Evolutionary conservation across 192 early-diverging fungal genomes (phyloP).

Genomic region (Entomortierella beljakovae): DNA sequence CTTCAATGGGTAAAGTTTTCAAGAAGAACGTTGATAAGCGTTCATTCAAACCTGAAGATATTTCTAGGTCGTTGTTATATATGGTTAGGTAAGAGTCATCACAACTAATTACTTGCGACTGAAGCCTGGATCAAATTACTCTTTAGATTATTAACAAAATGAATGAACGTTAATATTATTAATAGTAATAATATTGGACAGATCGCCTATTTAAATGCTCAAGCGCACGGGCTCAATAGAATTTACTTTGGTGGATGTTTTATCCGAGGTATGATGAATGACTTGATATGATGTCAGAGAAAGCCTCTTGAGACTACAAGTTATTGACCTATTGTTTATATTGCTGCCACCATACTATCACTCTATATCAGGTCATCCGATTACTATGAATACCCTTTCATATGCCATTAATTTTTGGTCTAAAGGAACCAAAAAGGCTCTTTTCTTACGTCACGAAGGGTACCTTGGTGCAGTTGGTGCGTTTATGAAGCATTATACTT

Average conservation of each 20-base stretch:
- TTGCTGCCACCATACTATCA: neutral
- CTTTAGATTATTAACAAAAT: too few species aligned
- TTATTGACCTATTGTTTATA: too few species aligned
- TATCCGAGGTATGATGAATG: slow-evolving; percentile 77
- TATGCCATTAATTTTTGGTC: slow-evolving; percentile 99
- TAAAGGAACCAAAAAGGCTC: slow-evolving; percentile 91
- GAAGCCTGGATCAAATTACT: neutral
- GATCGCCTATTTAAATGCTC: slow-evolving; percentile 97
- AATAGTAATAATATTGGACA: slow-evolving; percentile 98
- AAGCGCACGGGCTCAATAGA: slow-evolving; percentile 84
- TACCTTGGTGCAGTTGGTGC: slow-evolving; percentile 96
- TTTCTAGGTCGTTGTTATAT: slow-evolving; percentile 90
- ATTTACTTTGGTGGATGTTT: slow-evolving; percentile 99
- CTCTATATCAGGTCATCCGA: slow-evolving; percentile 77
- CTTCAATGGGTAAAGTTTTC: slow-evolving; percentile 96
- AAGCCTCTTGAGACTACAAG: neutral
- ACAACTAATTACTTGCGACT: too few species aligned
- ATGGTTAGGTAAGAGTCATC: slow-evolving; percentile 81
- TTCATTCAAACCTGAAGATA: slow-evolving; percentile 82
- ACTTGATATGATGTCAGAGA: neutral
- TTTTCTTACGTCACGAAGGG: slow-evolving; percentile 98
- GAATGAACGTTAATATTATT: neutral
- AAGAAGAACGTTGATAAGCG: slow-evolving; percentile 75
- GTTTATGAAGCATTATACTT: slow-evolving; percentile 47
- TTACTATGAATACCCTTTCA: slow-evolving; percentile 97